A percentile compares a stretch with the other conserved stretches of the same genome.
phyloP scores from a whole-genome alignment of 139 green algal species.

The Diplosphaera chodatii region DNA sequence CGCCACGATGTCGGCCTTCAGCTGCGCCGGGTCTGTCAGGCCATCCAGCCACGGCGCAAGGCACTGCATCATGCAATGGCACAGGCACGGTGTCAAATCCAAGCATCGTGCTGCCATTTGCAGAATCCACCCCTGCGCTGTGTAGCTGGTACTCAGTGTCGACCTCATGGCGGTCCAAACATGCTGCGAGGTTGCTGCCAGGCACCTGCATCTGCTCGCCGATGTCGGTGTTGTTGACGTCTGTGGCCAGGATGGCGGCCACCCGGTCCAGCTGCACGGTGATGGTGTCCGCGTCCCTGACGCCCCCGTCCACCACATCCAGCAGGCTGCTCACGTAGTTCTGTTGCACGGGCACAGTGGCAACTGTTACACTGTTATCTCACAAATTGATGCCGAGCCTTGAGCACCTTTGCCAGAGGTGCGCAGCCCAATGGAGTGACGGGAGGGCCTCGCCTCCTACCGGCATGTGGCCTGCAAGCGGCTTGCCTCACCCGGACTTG shows the following conservation, averaged over 20 bases:
- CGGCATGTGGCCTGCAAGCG: no score
- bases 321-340: background rate
- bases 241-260: background rate
- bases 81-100: background rate
- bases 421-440: no score
- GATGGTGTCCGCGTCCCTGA: background rate
- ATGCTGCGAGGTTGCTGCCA: no score
- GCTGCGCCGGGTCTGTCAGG: background rate
- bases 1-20: background rate
- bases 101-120: no score
- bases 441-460: no score
- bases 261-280: background rate
- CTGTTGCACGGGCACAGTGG: no score
- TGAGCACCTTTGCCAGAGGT: no score
- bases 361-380: no score
- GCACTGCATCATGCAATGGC: background rate
- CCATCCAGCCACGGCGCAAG: background rate
- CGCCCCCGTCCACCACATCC: background rate
- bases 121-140: no score
- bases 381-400: no score
- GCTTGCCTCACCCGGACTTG: background rate
- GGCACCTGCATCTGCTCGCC: background rate
- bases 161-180: no score
- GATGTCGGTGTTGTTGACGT: slow-evolving; percentile 1
- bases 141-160: no score